Conservation (phyloP, 1,284 basidiomycete genomes). For the Singerocomus inundabilis region DNA sequence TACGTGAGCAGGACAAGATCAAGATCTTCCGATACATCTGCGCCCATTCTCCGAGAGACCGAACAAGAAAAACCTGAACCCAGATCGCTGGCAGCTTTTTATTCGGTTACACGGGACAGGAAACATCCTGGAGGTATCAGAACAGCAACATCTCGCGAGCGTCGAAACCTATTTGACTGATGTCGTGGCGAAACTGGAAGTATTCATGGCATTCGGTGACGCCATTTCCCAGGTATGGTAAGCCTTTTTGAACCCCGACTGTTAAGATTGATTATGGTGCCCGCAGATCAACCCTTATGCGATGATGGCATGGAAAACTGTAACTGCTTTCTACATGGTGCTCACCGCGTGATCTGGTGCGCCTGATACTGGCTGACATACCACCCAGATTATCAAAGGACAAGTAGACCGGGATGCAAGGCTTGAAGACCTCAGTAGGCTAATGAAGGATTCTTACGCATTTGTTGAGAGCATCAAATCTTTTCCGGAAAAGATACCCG, state of each 20-base stretch:
- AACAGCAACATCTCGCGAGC: background rate
- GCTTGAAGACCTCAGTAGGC: conserved; percentile 23
- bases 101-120: conserved; percentile 18
- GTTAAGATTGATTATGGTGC: background rate
- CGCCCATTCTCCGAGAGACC: conserved; percentile 8
- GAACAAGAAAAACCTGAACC: background rate
- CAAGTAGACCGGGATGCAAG: conserved; percentile 27
- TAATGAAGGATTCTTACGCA: conserved; percentile 32
- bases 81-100: conserved; percentile 20
- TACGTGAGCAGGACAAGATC: conserved; percentile 8
- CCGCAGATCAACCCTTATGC: conserved; percentile 25
- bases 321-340: conserved; percentile 30
- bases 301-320: conserved; percentile 28
- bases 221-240: conserved; percentile 20
- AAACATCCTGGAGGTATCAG: background rate
- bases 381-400: conserved; percentile 24
- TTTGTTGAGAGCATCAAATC: conserved; percentile 33
- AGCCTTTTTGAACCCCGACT: background rate
- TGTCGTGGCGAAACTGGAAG: conserved; percentile 23
- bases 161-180: conserved; percentile 21
- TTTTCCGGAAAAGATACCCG: conserved; percentile 29
- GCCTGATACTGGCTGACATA: conserved; percentile 10
- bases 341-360: background rate
- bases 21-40: conserved; percentile 20
- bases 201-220: conserved; percentile 27